phyloP scores from a whole-genome alignment of 2,329 filamentous ascomycete species.

The Colletotrichum sp. region DNA sequence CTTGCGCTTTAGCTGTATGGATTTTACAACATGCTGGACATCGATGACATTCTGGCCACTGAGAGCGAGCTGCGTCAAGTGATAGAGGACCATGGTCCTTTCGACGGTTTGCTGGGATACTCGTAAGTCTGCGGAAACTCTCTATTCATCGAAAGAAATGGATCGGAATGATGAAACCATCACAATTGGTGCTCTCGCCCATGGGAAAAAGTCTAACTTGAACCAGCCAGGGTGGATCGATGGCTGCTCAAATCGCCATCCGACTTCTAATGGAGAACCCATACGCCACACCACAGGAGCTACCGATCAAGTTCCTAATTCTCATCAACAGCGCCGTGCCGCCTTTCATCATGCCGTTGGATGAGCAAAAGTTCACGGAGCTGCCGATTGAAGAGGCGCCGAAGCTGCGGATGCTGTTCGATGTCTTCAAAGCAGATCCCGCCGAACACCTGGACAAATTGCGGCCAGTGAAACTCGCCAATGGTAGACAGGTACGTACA shows the following conservation, averaged over 20 bases:
- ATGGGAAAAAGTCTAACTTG: neutral
- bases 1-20: neutral
- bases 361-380: neutral
- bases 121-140: neutral
- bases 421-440: neutral
- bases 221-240: neutral
- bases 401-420: neutral
- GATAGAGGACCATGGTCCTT: neutral
- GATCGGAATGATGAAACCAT: neutral
- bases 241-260: neutral
- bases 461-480: neutral
- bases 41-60: neutral
- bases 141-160: neutral
- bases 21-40: constrained; percentile 1
- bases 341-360: neutral
- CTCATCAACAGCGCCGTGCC: constrained; percentile 3
- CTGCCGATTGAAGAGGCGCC: neutral
- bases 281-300: neutral
- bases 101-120: neutral
- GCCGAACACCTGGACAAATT: neutral
- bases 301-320: neutral
- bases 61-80: neutral
- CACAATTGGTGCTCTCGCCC: neutral
- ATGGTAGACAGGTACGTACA: neutral
- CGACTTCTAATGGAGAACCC: neutral